phyloP scores from a whole-genome alignment of 805 yeast species.

The Yarrowia sp. region DNA sequence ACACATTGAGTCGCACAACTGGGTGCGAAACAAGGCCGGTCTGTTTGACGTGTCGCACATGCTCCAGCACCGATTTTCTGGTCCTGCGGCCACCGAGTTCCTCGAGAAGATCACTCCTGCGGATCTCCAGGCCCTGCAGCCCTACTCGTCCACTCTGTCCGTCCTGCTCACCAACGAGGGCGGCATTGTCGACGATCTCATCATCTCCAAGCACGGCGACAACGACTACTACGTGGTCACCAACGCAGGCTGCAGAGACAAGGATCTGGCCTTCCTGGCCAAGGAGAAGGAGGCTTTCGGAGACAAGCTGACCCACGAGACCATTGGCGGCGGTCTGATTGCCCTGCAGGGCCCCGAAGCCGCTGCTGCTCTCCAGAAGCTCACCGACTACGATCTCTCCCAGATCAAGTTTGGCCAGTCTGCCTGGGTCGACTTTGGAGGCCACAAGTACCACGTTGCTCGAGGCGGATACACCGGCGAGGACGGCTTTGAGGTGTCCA shows the following conservation, averaged over 20 bases:
- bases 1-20: constrained; percentile 90
- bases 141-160: constrained; percentile 73
- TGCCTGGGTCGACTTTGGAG: constrained; percentile 55
- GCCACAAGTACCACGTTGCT: constrained; percentile 70
- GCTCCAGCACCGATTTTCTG: constrained; percentile 86
- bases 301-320: constrained; percentile 49
- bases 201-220: constrained; percentile 81
- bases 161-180: constrained; percentile 78
- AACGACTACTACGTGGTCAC: constrained; percentile 85
- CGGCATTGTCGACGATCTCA: constrained; percentile 90
- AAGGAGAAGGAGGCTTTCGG: constrained; percentile 56
- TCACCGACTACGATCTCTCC: constrained; percentile 64
- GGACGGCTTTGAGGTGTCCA: constrained; percentile 94
- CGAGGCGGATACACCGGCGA: constrained; percentile 99
- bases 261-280: constrained; percentile 72
- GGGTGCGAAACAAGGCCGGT: constrained; percentile 91
- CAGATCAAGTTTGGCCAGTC: constrained; percentile 78
- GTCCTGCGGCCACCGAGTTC: constrained; percentile 69
- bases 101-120: constrained; percentile 88
- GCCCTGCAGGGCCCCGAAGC: constrained; percentile 96
- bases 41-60: constrained; percentile 96
- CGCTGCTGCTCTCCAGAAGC: constrained; percentile 66
- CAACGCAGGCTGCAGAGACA: constrained; percentile 92
- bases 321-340: constrained; percentile 70
- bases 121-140: constrained; percentile 65